Conservation (phyloP, 1,284 basidiomycete genomes). For the Ustilago esculenta region DNA sequence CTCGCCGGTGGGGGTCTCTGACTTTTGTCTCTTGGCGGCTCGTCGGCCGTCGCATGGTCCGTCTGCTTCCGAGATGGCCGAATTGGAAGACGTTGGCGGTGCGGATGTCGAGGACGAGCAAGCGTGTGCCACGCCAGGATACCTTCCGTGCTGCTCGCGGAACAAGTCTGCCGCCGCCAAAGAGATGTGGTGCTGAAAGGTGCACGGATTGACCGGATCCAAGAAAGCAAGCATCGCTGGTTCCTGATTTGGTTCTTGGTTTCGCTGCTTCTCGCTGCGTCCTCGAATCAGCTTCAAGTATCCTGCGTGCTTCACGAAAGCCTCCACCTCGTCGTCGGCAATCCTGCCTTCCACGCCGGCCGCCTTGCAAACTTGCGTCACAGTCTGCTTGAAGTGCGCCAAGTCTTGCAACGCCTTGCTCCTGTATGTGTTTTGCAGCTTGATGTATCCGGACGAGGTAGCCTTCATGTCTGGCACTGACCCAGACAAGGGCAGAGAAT, state of each 20-base stretch:
- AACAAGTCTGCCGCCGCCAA: conserved; percentile 69
- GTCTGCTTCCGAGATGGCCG: background rate
- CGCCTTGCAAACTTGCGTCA: conserved; percentile 60
- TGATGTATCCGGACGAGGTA: conserved; percentile 82
- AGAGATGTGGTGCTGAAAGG: conserved; percentile 65
- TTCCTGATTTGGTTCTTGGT: conserved; percentile 66
- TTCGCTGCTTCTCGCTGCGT: conserved; percentile 69
- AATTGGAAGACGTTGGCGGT: background rate
- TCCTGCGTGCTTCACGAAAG: conserved; percentile 90
- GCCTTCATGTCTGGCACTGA: conserved; percentile 96
- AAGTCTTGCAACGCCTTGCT: conserved; percentile 78
- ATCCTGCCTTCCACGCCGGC: conserved; percentile 65
- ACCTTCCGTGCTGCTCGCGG: conserved; percentile 65
- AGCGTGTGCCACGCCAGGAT: conserved; percentile 67
- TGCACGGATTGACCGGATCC: conserved; percentile 60
- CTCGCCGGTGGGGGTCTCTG: conserved; percentile 45
- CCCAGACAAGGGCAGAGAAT: conserved; percentile 72
- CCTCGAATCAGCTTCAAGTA: conserved; percentile 82
- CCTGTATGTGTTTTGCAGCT: conserved; percentile 81
- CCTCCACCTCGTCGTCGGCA: conserved; percentile 73
- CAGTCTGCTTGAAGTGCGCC: conserved; percentile 68
- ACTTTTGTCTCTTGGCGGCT: conserved; percentile 45
- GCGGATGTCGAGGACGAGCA: conserved; percentile 5
- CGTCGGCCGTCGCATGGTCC: conserved; percentile 4
- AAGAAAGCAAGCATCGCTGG: conserved; percentile 50